Evolutionary conservation across 2,329 filamentous ascomycete species (phyloP).

Genomic region (Xylaria sp.): DNA sequence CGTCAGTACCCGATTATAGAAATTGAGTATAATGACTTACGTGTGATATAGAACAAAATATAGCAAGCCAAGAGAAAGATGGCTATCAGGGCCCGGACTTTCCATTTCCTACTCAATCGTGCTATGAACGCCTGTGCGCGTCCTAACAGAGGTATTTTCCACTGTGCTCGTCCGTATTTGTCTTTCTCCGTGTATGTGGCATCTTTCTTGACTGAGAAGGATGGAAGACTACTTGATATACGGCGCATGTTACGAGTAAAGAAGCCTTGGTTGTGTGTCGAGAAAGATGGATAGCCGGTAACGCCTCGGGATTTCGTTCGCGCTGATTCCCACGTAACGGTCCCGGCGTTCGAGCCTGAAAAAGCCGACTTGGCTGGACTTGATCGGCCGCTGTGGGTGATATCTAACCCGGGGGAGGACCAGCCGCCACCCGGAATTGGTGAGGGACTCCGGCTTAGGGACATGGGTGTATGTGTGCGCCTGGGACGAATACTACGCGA

Average conservation of each 20-base stretch:
- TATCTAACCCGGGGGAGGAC: slow-evolving; percentile 80
- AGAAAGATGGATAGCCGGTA: slow-evolving; percentile 78
- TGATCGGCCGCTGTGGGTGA: slow-evolving; percentile 69
- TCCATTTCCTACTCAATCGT: slow-evolving; percentile 68
- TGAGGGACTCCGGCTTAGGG: slow-evolving; percentile 84
- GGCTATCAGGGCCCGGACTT: slow-evolving; percentile 65
- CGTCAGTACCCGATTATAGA: slow-evolving; percentile 35
- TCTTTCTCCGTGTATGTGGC: slow-evolving; percentile 75
- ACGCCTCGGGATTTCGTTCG: slow-evolving; percentile 77
- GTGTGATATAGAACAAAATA: slow-evolving; percentile 72
- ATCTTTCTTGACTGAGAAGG: slow-evolving; percentile 61
- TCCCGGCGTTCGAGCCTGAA: slow-evolving; percentile 57
- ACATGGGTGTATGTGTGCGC: slow-evolving; percentile 70
- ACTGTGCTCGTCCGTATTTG: slow-evolving; percentile 68
- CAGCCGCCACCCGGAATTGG: slow-evolving; percentile 85
- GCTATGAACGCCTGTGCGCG: slow-evolving; percentile 53
- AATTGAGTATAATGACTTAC: slow-evolving; percentile 59
- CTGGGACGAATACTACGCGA: slow-evolving; percentile 41
- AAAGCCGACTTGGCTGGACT: slow-evolving; percentile 63
- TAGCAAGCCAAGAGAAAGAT: slow-evolving; percentile 65
- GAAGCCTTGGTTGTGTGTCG: slow-evolving; percentile 83
- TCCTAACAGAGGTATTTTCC: slow-evolving; percentile 54
- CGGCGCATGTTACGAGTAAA: slow-evolving; percentile 83
- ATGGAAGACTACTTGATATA: slow-evolving; percentile 78
- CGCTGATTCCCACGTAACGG: slow-evolving; percentile 81